Conservation (phyloP, 345 rosid species). For the Abelmoschus esculentus region DNA sequence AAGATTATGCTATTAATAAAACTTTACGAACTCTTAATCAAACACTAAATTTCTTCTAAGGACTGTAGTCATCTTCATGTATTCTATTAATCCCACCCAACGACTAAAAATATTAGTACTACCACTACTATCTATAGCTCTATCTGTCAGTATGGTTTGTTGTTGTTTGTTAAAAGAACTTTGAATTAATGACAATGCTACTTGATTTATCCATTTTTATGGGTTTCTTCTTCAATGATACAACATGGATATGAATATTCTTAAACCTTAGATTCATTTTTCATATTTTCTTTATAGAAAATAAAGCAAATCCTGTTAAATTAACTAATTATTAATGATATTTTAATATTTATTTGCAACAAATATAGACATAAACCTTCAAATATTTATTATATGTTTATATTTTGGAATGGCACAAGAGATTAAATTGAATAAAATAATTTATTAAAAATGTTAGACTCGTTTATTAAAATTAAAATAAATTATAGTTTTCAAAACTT, state of each 20-base stretch:
- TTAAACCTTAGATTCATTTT: too few relatives aligned
- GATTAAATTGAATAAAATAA: too few relatives aligned
- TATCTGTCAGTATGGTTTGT: background rate
- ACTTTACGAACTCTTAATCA: background rate
- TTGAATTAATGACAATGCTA: background rate
- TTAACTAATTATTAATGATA: too few relatives aligned
- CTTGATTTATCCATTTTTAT: background rate
- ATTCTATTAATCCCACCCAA: background rate
- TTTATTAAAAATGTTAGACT: too few relatives aligned
- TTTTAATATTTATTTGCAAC: too few relatives aligned
- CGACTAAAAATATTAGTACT: background rate
- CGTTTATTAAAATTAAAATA: too few relatives aligned
- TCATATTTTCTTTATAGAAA: too few relatives aligned
- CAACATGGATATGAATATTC: background rate
- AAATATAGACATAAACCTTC: too few relatives aligned
- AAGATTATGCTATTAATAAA: constrained; percentile 5
- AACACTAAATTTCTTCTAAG: background rate
- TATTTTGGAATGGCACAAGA: too few relatives aligned
- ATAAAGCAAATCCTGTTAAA: too few relatives aligned
- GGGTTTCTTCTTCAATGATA: background rate
- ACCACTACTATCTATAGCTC: background rate
- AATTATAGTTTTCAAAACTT: too few relatives aligned
- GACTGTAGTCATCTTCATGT: constrained; percentile 8
- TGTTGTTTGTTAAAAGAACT: constrained; percentile 2
- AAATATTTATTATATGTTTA: too few relatives aligned